Conservation (phyloP, 108 stramenopile genomes). For the Nannochloropsis oceanica region DNA sequence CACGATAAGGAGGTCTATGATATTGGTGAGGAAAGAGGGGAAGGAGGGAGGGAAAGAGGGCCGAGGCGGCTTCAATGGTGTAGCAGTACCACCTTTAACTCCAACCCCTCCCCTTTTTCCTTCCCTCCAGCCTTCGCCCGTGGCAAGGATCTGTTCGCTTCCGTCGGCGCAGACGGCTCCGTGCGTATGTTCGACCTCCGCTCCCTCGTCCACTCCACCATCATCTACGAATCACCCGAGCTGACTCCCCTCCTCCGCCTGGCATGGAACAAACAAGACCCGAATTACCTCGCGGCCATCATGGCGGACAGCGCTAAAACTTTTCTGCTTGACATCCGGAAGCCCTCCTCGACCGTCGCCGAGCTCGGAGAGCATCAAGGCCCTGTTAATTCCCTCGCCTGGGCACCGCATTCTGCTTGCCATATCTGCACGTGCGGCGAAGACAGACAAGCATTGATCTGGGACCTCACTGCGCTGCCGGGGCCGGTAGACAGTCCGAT, state of each 20-base stretch:
- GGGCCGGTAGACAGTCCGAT: conserved; percentile 62
- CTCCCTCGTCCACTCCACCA: conserved; percentile 81
- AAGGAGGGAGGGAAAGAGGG: no score
- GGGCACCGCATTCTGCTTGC: conserved; percentile 94
- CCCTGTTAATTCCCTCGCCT: conserved; percentile 80
- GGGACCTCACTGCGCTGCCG: conserved; percentile 64
- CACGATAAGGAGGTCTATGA: conserved; percentile 99
- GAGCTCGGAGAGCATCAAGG: conserved; percentile 60
- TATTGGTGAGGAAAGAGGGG: conserved; percentile 43
- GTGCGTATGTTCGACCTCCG: conserved; percentile 92
- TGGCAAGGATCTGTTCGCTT: conserved; percentile 86
- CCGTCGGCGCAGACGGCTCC: conserved; percentile 90
- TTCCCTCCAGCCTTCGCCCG: neutral
- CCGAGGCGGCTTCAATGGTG: no score
- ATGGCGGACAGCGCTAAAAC: conserved; percentile 63
- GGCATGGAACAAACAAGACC: conserved; percentile 98
- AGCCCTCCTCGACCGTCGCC: conserved; percentile 26
- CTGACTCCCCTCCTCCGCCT: conserved; percentile 76
- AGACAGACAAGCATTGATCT: conserved; percentile 89
- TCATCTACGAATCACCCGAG: conserved; percentile 81
- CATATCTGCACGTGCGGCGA: conserved; percentile 93
- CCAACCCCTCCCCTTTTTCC: neutral
- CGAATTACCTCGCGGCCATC: conserved; percentile 90
- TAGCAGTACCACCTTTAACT: no score
- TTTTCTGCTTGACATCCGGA: conserved; percentile 76